Evolutionary conservation across 352 stramenopile genomes (phyloP), one percentile per base, ranked within the genome.

Genomic region (Phytopythium delawarense): DNA sequence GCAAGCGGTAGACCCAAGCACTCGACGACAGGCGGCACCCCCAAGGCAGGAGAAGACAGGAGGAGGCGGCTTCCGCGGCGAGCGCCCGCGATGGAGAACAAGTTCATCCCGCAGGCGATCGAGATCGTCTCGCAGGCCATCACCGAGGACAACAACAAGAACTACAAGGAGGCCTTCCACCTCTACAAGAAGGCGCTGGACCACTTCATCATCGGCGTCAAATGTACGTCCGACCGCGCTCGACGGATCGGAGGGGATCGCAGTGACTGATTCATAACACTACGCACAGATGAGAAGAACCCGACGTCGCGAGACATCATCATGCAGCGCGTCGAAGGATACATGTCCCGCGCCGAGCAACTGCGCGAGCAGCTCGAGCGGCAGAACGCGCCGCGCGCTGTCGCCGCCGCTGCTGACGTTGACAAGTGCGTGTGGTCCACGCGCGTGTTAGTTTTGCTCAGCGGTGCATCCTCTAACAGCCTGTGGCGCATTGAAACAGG

Each of bases 91-190:
- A 92, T 96, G 87, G 87, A 96, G 79, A 96, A 96, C 74, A 93
- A 88, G 75, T 94, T 96, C 69, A 96, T 96, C 60, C 87, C 87
- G 62, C 87, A 96, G 80, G 88, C 88, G 65, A 95, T 96, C 61
- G 86, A 94, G 61, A 92, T 96, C 71, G 88, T 96, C 44, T 94
- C 79, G 65, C 61, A 82, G 42, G 88, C 88, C 40, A 96, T 96
- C 65, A 79, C 89, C 66, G 88, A 92, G 72, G 88, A 96, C 78
- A 94, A 94, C 64, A 81, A 75, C 67, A 94, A 94, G 70, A 91
- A 96, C 67, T 96, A 95, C 64, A 79, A 95, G 67, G 84, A 94
- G 62, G 88, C 88, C 4, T 89, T 96, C 61, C 72, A 69, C 16
- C 69, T 96, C 30, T 96, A 96, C 81, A 93, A 93, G 71, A 92